Evolutionary conservation across 495 filamentous ascomycete genomes (phyloP), one percentile per base, ranked within the genome.

Genomic region (Physcia stellaris): DNA sequence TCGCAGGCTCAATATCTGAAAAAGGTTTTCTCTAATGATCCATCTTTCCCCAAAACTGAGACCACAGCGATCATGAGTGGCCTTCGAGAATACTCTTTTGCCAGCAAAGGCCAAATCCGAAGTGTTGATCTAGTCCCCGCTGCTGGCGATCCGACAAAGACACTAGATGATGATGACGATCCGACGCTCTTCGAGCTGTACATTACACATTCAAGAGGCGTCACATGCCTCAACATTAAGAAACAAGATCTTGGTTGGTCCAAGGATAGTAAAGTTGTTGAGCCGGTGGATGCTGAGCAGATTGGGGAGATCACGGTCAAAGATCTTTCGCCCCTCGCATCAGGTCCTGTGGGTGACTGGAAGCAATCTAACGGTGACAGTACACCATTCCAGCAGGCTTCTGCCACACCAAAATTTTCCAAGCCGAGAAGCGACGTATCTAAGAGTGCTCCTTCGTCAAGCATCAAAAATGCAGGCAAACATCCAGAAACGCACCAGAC

Each of bases 51-150:
- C 2, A 78, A 78, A 48, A 83, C 86, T 1, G 86, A 94, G 40
- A 82, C 87, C 13, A 96, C 90, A 34, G 92, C 92, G 28, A 92
- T 94, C 52, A 78, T 99, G 66, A 95, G 85, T 60, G 86, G 86
- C 45, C 73, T 96, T 46, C 75, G 87, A 28, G 92, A 96, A 61
- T 90, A 92, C 54, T 92, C 87, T 11, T 85, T 96, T 40, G 78
- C 72, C 24, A 78, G 82, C 41, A 90, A 86, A 59, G 92, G 92
- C 12, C 67, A 84, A 47, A 66, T 99, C 27, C 75, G 90, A 52
- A 96, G 90, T 56, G 50, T 99, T 43, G 85, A 88, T 49, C 80
- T 96, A 48, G 66, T 95, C 16, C 73, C 77, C 39, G 70, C 67
- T 33, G 70, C 74, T 0, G 57, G 60, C 12, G 56, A 67, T 22